Base-by-base conservation (phyloP, 164 flowering plant genomes). In the Vitis cinerea region DNA sequence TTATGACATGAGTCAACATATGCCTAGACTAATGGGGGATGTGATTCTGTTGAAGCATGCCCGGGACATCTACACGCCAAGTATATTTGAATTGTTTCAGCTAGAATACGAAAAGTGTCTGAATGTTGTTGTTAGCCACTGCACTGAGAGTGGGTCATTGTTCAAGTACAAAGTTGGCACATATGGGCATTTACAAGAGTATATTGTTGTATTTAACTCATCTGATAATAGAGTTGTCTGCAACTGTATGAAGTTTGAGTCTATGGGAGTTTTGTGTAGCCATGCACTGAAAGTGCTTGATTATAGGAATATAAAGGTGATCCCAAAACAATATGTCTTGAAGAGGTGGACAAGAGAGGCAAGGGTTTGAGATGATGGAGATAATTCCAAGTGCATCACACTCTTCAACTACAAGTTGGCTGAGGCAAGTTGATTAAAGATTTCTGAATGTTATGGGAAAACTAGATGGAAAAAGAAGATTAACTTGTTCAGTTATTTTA, bases 251-350 rank as follows among this genome's bases (percentile, higher is more conserved):
- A 74, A 73, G 68, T 77, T 73, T 59, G 78, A 77, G 69, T 59
- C 19, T 63, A 59, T 74, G 58, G 80, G 83, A 6, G 49, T 76
- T 65, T 64, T 80, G 19, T 80, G 83, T 62, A 49, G 80, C 63
- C 83, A 80, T 80, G 80, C 75, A 1, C 11, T 80, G 16, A 77
- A 77, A 53, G 74, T 76, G 13, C 79, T 79, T 72, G 82, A 79
- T 29, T 31, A 52, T 29, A 63, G 62, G 17, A 74, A 79, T 54
- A 67, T 76, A 66, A 76, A 76, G 63, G 66, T 75, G 15, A 55
- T 72, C 47, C 82, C 82, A 31, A n/a, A 61, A 9, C 64, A 30
- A 10, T 79, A 79, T 63, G 62, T 79, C 19, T 67, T 70, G 48
- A 76, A 73, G 72, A 59, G 82, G 64, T 73, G 79, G 79, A 71